Percentiles rank a stretch among this genome's conserved stretches.
phyloP scores from a whole-genome alignment of 2,329 filamentous ascomycete species.

The Talaromyces verruculosus region DNA sequence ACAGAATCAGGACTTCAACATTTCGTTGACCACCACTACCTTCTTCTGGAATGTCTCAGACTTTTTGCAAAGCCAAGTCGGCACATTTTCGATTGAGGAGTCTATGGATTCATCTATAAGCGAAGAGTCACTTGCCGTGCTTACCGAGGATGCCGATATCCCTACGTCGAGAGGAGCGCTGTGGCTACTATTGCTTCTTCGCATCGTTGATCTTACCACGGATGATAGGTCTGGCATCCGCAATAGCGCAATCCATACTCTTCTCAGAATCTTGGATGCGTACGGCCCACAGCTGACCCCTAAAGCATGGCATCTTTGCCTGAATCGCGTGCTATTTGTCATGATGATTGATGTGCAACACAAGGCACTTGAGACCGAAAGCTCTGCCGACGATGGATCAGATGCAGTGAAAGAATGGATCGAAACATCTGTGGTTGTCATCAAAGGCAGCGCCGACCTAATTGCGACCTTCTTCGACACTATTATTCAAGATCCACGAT shows the following conservation, averaged over 20 bases:
- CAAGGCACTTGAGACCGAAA: slow-evolving; percentile 37
- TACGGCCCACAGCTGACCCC: slow-evolving; percentile 78
- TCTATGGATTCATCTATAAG: slow-evolving; percentile 48
- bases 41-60: slow-evolving; percentile 97
- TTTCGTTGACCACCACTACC: slow-evolving; percentile 89
- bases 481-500: slow-evolving; percentile 64
- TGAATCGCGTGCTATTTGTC: slow-evolving; percentile 76
- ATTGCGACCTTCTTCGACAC: slow-evolving; percentile 74
- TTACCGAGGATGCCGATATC: slow-evolving; percentile 60
- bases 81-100: slow-evolving; percentile 40
- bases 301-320: slow-evolving; percentile 78
- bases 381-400: slow-evolving; percentile 26
- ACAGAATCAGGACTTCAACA: slow-evolving; percentile 89
- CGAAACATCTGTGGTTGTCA: slow-evolving; percentile 71
- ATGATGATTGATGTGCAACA: slow-evolving; percentile 70
- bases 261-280: slow-evolving; percentile 87
- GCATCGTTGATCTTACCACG: slow-evolving; percentile 42
- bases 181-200: slow-evolving; percentile 39
- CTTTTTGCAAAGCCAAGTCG: slow-evolving; percentile 62
- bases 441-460: slow-evolving; percentile 70
- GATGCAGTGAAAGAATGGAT: slow-evolving; percentile 60
- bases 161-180: slow-evolving; percentile 53
- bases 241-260: slow-evolving; percentile 77
- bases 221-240: slow-evolving; percentile 43
- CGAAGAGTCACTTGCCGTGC: slow-evolving; percentile 57